Base-by-base conservation (phyloP, 768 basidiomycete genomes). In the Baorangia bicolor region DNA sequence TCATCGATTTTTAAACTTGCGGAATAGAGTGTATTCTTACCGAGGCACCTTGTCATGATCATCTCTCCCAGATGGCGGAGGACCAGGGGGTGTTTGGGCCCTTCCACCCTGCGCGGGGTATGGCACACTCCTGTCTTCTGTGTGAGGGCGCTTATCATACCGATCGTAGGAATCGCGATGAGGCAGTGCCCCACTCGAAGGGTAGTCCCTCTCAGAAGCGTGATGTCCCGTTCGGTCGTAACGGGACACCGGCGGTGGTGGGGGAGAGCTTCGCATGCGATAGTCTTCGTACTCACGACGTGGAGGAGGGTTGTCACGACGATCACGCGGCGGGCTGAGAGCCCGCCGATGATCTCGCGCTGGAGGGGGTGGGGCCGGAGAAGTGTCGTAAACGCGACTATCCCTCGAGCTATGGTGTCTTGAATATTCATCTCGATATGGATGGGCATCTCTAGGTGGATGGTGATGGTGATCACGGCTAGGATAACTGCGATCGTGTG, bases 201-300 rank as follows among this genome's bases (percentile, higher is more conserved):
- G 69, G 60, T 72, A 71, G n/a, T 85, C 75, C 48, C 62, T 67
- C 49, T 78, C 78, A 51, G 73, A 58, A 44, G 67, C 70, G 34
- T 58, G 55, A 10, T 58, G 38, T 28, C 46, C 58, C 35, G 70
- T 79, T 44, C 88, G 82, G 41, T 83, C 80, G 56, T 81, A 78
- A 60, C 85, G 80, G 51, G 81, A 73, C n/a, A 75, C 76, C 28
- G 82, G 73, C 18, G 76, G 78, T 7, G 66, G 66, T 25, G 71
- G 69, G n/a, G 75, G 73, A 52, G 77, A 70, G 53, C 81, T 87
- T 43, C 86, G 79, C 63, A 69, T 63, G 64, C 85, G 79, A 60
- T 84, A 86, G 46, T 92, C 90, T 61, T 92, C 88, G 62, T 83
- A 79, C 45, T 92, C 88, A 55, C 86, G 81, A 61, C 75, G 73